Conservation (phyloP, 108 stramenopile species). For the Nitzschia sp. region DNA sequence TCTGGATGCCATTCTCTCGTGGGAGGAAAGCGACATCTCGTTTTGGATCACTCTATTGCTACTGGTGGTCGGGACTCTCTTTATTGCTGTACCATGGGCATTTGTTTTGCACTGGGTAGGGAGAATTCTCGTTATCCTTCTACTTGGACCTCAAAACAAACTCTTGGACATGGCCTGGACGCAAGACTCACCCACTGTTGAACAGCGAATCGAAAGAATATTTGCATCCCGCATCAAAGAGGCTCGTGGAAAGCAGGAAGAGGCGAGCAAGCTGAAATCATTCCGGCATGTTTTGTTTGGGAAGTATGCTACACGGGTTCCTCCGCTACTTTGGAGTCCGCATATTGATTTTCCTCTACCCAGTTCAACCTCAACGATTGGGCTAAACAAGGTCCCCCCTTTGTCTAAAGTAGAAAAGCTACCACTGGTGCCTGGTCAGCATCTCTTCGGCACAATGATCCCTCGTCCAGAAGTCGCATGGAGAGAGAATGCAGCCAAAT, state of each 20-base stretch:
- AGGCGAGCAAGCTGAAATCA: slow-evolving; percentile 52
- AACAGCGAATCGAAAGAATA: slow-evolving; percentile 16
- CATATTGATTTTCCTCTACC: slow-evolving; percentile 33
- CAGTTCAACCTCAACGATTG: slow-evolving; percentile 7
- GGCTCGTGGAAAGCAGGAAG: slow-evolving; percentile 48
- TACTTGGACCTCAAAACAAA: slow-evolving; percentile 31
- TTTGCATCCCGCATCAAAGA: slow-evolving; percentile 18
- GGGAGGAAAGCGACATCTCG: slow-evolving; percentile 33
- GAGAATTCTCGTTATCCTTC: slow-evolving; percentile 18
- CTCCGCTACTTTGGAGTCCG: slow-evolving; percentile 32
- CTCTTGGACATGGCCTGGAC: slow-evolving; percentile 14
- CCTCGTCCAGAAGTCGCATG: slow-evolving; percentile 24
- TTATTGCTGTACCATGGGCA: slow-evolving; percentile 27
- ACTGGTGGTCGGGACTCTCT: slow-evolving; percentile 9
- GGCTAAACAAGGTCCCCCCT: neutral
- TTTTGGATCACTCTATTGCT: slow-evolving; percentile 29
- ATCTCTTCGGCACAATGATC: slow-evolving; percentile 20
- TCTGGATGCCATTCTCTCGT: slow-evolving; percentile 27
- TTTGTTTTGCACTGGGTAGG: slow-evolving; percentile 31
- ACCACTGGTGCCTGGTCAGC: slow-evolving; percentile 13
- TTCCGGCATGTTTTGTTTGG: slow-evolving; percentile 53
- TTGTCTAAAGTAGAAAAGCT: neutral
- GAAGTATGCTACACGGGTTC: slow-evolving; percentile 44
- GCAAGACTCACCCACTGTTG: slow-evolving; percentile 3
- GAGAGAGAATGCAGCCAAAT: slow-evolving; percentile 3